Conservation (phyloP, 495 filamentous ascomycete genomes). For the Durotheca rogersii region DNA sequence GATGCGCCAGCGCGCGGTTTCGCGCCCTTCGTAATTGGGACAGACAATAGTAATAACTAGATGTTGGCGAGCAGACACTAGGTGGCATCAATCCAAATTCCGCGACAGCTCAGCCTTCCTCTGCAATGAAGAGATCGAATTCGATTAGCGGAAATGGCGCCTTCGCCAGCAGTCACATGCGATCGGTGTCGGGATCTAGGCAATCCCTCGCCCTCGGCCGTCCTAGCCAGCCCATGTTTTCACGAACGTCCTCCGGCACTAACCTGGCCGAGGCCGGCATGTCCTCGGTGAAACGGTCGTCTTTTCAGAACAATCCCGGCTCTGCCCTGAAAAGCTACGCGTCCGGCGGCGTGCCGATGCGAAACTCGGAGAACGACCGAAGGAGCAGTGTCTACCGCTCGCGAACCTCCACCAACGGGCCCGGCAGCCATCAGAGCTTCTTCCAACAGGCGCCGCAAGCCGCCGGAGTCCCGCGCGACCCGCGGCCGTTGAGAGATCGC, state of each 20-base stretch:
- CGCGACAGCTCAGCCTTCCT: slow-evolving; percentile 83
- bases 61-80: slow-evolving; percentile 80
- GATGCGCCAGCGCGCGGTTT: slow-evolving; percentile 12
- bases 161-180: slow-evolving; percentile 68
- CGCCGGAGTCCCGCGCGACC: slow-evolving; percentile 80
- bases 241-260: slow-evolving; percentile 75
- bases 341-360: slow-evolving; percentile 43
- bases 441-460: slow-evolving; percentile 80
- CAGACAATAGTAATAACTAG: too few relatives aligned
- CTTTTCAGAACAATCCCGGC: slow-evolving; percentile 73
- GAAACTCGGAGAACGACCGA: slow-evolving; percentile 59
- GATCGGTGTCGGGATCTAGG: slow-evolving; percentile 77
- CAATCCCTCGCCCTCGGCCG: slow-evolving; percentile 79
- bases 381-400: slow-evolving; percentile 85
- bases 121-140: slow-evolving; percentile 91
- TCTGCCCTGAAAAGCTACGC: slow-evolving; percentile 52
- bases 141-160: slow-evolving; percentile 67
- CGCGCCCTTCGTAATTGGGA: too few relatives aligned
- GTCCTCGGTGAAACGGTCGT: slow-evolving; percentile 83
- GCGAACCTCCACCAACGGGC: slow-evolving; percentile 57
- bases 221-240: slow-evolving; percentile 80
- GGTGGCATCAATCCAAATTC: slow-evolving; percentile 75
- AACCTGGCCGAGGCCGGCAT: slow-evolving; percentile 75
- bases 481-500: slow-evolving; percentile 81
- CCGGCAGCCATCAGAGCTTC: slow-evolving; percentile 73